Conservation (phyloP, 768 basidiomycete genomes). For the Amanita polypyramis region DNA sequence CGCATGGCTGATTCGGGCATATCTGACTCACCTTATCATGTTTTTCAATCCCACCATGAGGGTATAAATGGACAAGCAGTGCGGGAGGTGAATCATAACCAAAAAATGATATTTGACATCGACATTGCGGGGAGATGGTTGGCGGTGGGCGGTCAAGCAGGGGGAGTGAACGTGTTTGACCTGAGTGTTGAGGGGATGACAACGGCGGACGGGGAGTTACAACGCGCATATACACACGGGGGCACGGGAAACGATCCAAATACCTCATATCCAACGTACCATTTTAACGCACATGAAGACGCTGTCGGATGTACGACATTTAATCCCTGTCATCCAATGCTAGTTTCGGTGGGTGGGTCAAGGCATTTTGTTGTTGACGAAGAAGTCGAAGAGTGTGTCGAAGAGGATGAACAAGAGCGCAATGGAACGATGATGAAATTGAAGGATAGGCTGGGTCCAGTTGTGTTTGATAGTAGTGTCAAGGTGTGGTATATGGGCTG, state of each 20-base stretch:
- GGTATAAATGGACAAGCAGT: constrained; percentile 36
- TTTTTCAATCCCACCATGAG: constrained; percentile 19
- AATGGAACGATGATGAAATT: not conserved
- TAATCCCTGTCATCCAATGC: constrained; percentile 47
- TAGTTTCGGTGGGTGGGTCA: constrained; percentile 70
- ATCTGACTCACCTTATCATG: constrained; percentile 22
- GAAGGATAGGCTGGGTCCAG: constrained; percentile 16
- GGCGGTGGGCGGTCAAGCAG: constrained; percentile 63
- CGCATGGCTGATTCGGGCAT: constrained; percentile 38
- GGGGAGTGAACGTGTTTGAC: constrained; percentile 48
- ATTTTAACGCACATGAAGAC: constrained; percentile 57
- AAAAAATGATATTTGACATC: constrained; percentile 69
- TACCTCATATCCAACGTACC: constrained; percentile 17
- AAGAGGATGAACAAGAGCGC: not conserved
- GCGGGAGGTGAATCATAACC: constrained; percentile 18
- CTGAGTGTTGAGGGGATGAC: constrained; percentile 7
- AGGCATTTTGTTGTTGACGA: constrained; percentile 41
- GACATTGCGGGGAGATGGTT: constrained; percentile 59
- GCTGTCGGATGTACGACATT: constrained; percentile 65
- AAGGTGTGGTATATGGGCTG: constrained; percentile 18
- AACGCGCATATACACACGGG: no score
- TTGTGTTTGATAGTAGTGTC: constrained; percentile 22
- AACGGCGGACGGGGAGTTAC: no score
- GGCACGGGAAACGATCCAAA: not conserved
- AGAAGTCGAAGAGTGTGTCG: constrained; percentile 14